These are phyloP conservation scores for Tetratostichococcus sp. DNA, from an alignment of 139 green algal species.

Conservation along the genomic window DNA sequence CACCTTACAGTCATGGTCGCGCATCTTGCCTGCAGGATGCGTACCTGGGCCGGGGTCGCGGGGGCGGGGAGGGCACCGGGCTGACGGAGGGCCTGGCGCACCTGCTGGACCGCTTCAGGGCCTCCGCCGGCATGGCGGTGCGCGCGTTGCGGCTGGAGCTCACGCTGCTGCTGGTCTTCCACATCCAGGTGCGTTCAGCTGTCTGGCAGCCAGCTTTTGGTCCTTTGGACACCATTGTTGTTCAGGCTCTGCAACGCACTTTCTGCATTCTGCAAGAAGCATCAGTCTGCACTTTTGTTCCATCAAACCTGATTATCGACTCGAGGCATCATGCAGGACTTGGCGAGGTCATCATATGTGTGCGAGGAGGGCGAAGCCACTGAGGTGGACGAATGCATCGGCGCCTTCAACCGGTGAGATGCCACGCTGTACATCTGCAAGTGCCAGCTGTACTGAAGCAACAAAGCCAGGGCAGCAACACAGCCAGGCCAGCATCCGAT, in stretches of 20 bases:
- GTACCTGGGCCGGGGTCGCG: constrained; percentile 1
- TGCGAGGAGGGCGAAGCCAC: constrained; percentile 44
- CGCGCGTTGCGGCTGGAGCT: constrained; percentile 60
- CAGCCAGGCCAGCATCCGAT: too few species aligned
- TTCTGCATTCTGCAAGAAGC: too few species aligned
- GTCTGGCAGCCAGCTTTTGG: too few species aligned
- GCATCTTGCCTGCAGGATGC: not conserved
- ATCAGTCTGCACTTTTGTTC: too few species aligned
- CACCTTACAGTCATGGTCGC: too few species aligned
- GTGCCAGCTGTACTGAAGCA: too few species aligned
- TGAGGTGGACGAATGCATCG: constrained; percentile 44
- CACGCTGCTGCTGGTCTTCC: constrained; percentile 44
- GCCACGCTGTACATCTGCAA: not conserved
- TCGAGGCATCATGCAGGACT: not conserved
- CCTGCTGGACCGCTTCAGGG: constrained; percentile 28
- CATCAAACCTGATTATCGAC: too few species aligned
- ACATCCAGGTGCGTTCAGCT: constrained; percentile 27
- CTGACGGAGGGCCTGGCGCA: constrained; percentile 37
- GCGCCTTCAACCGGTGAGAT: constrained; percentile 14
- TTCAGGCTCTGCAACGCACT: too few species aligned
- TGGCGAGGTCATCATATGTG: constrained; percentile 40
- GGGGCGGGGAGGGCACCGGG: constrained; percentile 1
- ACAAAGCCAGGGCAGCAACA: too few species aligned
- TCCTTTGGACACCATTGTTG: too few species aligned
- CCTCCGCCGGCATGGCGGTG: constrained; percentile 49